These are phyloP conservation scores for Ceratocystis smalleyi DNA, from an alignment of 2,329 filamentous ascomycete genomes.

Conservation along the genomic window DNA sequence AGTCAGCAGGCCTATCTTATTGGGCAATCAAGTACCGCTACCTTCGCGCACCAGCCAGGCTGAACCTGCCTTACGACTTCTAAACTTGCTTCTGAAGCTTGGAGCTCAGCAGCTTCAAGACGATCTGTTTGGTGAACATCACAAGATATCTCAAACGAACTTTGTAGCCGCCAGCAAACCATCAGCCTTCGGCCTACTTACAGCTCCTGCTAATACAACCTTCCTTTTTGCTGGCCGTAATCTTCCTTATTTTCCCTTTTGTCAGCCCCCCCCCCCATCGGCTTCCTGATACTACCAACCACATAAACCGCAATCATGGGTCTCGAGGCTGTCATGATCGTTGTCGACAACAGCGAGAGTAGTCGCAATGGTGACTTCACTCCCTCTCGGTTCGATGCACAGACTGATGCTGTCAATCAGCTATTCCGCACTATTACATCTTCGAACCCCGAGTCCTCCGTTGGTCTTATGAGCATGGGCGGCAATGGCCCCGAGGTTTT, in stretches of 20 bases:
- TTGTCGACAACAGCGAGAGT: slow-evolving; percentile 98
- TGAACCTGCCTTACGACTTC: slow-evolving; percentile 16
- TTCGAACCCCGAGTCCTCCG: slow-evolving; percentile 89
- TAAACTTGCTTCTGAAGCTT: slow-evolving; percentile 9
- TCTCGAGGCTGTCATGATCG: slow-evolving; percentile 98
- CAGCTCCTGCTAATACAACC: background rate
- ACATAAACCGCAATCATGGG: slow-evolving; percentile 55
- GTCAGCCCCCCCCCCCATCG: background rate
- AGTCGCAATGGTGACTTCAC: slow-evolving; percentile 89
- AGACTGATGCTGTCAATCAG: slow-evolving; percentile 85
- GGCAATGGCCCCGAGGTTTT: slow-evolving; percentile 94
- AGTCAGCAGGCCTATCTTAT: too few species aligned
- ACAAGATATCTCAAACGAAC: background rate
- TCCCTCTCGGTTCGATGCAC: slow-evolving; percentile 88
- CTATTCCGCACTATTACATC: slow-evolving; percentile 93
- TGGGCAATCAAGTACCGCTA: background rate
- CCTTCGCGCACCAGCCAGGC: slow-evolving; percentile 6
- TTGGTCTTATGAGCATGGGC: slow-evolving; percentile 97
- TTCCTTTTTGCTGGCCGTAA: background rate
- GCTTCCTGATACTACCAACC: slow-evolving; percentile 10
- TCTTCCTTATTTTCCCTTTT: background rate
- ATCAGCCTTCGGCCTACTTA: background rate
- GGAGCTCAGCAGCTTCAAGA: slow-evolving; percentile 9
- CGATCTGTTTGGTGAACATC: slow-evolving; percentile 15
- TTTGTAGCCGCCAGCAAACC: background rate